Evolutionary conservation across 306 rosid genomes (phyloP).

Genomic region (Chamaecrista fasciculata): DNA sequence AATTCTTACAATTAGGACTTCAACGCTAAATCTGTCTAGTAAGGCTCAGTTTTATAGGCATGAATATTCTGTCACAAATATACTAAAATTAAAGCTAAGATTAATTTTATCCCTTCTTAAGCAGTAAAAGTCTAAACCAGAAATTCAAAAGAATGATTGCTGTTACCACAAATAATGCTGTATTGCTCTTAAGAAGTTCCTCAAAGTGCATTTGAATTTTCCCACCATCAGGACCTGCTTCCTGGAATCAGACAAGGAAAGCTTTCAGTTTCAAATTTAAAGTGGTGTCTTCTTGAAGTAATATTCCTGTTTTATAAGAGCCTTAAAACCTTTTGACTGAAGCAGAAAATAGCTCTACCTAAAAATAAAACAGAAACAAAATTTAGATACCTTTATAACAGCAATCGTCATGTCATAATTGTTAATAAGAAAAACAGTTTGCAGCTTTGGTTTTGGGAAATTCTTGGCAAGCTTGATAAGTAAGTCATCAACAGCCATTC

Average conservation of each 20-base stretch:
- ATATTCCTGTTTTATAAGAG: neutral
- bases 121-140: neutral
- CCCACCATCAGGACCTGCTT: conserved; percentile 91
- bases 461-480: conserved; percentile 92
- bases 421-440: conserved; percentile 89
- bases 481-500: conserved; percentile 95
- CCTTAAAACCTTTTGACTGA: conserved; percentile 14
- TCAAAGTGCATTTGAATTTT: conserved; percentile 92
- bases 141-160: conserved; percentile 13
- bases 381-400: conserved; percentile 72
- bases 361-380: conserved; percentile 18
- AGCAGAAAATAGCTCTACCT: conserved; percentile 28
- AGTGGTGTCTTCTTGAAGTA: conserved; percentile 2
- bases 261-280: conserved; percentile 18
- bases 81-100: neutral
- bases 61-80: neutral
- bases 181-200: conserved; percentile 92
- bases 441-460: conserved; percentile 71
- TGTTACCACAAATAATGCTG: conserved; percentile 87
- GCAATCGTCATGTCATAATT: conserved; percentile 96
- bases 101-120: neutral
- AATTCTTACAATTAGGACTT: neutral
- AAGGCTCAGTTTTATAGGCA: neutral
- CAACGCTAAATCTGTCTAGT: too few species aligned
- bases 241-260: conserved; percentile 56